phyloP scores from a whole-genome alignment of 192 early-diverging fungal species.

The Umbelopsis vinacea region DNA sequence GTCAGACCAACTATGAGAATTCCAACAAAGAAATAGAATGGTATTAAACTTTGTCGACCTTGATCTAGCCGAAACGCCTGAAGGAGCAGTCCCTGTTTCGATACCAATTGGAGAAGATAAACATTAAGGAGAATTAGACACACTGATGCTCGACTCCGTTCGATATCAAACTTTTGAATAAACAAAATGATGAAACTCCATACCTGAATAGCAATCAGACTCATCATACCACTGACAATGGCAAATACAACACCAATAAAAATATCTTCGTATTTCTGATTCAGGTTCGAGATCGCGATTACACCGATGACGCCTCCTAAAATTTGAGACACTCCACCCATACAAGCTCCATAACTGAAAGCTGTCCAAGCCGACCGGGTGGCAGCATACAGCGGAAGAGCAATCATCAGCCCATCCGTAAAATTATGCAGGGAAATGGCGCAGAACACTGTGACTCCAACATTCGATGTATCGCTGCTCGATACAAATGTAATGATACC shows the following conservation, averaged over 20 bases:
- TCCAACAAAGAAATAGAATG: slow-evolving; percentile 33
- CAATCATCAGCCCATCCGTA: slow-evolving; percentile 61
- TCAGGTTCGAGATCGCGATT: slow-evolving; percentile 41
- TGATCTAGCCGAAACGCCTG: slow-evolving; percentile 11
- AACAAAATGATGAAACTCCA: slow-evolving; percentile 17
- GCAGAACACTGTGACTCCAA: slow-evolving; percentile 56
- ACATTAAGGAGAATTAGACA: slow-evolving; percentile 19
- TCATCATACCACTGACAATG: slow-evolving; percentile 60
- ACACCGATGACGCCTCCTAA: slow-evolving; percentile 56
- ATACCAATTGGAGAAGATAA: neutral
- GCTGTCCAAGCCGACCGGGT: slow-evolving; percentile 45
- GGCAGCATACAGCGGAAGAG: slow-evolving; percentile 57
- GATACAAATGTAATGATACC: slow-evolving; percentile 61
- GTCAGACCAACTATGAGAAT: slow-evolving; percentile 32
- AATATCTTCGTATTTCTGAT: slow-evolving; percentile 46
- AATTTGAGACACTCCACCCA: slow-evolving; percentile 60
- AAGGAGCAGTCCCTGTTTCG: slow-evolving; percentile 20
- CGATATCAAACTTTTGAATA: slow-evolving; percentile 31
- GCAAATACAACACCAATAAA: slow-evolving; percentile 56
- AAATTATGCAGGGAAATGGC: slow-evolving; percentile 61
- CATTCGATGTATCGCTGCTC: slow-evolving; percentile 37
- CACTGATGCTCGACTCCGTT: slow-evolving; percentile 33
- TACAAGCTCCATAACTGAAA: slow-evolving; percentile 47
- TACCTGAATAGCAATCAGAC: slow-evolving; percentile 55
- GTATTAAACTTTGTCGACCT: neutral